phyloP scores from a whole-genome alignment of 495 filamentous ascomycete genomes.

The Daldinia loculata region DNA sequence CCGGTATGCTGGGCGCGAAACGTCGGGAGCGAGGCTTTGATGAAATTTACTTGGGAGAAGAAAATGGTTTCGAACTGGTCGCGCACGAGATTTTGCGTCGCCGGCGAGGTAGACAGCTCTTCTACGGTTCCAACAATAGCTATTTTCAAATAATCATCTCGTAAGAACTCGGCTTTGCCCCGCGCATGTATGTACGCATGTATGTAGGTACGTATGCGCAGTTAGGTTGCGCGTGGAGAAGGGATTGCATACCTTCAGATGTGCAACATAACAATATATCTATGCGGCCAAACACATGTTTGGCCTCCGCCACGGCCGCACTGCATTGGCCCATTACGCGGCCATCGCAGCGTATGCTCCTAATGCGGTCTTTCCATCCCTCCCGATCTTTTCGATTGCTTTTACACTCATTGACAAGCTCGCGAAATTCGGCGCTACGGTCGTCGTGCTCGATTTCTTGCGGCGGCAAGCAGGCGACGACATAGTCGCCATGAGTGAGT shows the following conservation, averaged over 20 bases:
- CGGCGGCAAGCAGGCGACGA: slow-evolving; percentile 78
- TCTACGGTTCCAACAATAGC: slow-evolving; percentile 92
- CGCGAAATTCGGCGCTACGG: slow-evolving; percentile 62
- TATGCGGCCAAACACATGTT: slow-evolving; percentile 82
- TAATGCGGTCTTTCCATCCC: slow-evolving; percentile 66
- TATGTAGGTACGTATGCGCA: background rate
- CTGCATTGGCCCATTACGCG: slow-evolving; percentile 71
- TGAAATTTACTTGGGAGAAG: slow-evolving; percentile 94
- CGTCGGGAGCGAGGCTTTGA: slow-evolving; percentile 84
- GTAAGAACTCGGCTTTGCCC: slow-evolving; percentile 29
- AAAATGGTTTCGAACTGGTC: slow-evolving; percentile 95
- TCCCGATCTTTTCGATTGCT: slow-evolving; percentile 62
- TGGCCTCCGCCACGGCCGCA: slow-evolving; percentile 85
- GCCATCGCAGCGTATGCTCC: slow-evolving; percentile 63
- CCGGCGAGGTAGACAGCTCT: slow-evolving; percentile 77
- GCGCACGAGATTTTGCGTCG: slow-evolving; percentile 78
- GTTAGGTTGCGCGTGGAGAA: slow-evolving; percentile 8
- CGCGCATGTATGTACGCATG: slow-evolving; percentile 4
- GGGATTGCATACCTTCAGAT: slow-evolving; percentile 70
- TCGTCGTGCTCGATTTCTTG: slow-evolving; percentile 70
- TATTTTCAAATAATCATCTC: slow-evolving; percentile 45
- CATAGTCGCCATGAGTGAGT: slow-evolving; percentile 85
- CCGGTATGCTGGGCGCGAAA: slow-evolving; percentile 81
- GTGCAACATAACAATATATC: slow-evolving; percentile 91
- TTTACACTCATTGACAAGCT: slow-evolving; percentile 67